Percentiles rank a stretch among this genome's conserved stretches.
Conservation (phyloP, 371 early-diverging fungal genomes). For the Apophysomyces sp. region DNA sequence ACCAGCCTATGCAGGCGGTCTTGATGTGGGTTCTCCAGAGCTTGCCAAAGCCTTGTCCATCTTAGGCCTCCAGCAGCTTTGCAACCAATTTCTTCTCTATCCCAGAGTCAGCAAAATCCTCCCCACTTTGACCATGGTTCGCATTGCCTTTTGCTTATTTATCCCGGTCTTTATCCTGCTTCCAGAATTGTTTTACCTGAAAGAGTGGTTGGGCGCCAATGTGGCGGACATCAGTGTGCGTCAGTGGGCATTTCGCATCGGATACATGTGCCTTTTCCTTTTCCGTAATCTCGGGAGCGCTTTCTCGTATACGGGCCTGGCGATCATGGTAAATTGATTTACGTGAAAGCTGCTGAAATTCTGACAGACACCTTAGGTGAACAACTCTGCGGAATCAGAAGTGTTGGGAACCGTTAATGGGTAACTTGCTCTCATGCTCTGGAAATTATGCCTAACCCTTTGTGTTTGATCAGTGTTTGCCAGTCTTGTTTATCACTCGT, state of each 20-base stretch:
- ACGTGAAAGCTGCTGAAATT: not conserved
- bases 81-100: conserved; percentile 50
- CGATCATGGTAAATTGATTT: conserved; percentile 45
- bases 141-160: conserved; percentile 31
- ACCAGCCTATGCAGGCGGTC: conserved; percentile 45
- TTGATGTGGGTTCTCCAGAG: conserved; percentile 36
- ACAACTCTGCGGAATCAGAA: conserved; percentile 52
- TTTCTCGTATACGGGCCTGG: conserved; percentile 54
- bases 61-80: conserved; percentile 47
- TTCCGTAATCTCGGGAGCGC: conserved; percentile 46
- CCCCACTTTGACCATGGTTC: conserved; percentile 28
- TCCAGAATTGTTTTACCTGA: conserved; percentile 30
- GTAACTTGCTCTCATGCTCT: not conserved
- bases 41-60: conserved; percentile 38
- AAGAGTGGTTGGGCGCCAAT: conserved; percentile 14
- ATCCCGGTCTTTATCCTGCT: conserved; percentile 37
- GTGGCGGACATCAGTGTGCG: conserved; percentile 11
- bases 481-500: conserved; percentile 59
- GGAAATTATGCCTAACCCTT: not conserved
- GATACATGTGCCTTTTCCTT: conserved; percentile 33
- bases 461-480: conserved; percentile 25
- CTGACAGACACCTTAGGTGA: conserved; percentile 29
- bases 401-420: conserved; percentile 67
- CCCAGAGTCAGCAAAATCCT: conserved; percentile 40
- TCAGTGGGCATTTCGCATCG: conserved; percentile 15